A percentile compares a stretch with the other conserved stretches of the same genome.
Conservation (phyloP, 2,329 filamentous ascomycete species). For the Pyrenophora tritici-repentis region DNA sequence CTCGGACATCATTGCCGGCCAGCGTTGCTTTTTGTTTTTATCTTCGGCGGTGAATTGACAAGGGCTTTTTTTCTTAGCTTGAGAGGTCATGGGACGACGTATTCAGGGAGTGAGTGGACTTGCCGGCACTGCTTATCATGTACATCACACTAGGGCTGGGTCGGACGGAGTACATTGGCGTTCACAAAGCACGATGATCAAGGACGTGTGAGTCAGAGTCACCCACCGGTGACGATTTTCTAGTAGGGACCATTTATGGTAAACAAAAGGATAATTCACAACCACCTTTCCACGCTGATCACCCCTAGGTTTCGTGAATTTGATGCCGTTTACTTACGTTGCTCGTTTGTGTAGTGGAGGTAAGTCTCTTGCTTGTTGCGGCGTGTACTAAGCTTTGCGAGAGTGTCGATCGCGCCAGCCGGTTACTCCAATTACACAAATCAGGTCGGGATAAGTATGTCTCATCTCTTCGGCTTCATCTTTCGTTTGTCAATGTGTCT, state of each 20-base stretch:
- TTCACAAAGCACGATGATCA: slow-evolving; percentile 6
- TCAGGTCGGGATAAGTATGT: slow-evolving; percentile 4
- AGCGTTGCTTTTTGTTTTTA: slow-evolving; percentile 3
- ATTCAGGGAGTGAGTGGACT: slow-evolving; percentile 1
- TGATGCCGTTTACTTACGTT: slow-evolving; percentile 1
- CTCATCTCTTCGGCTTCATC: background rate
- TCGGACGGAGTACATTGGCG: slow-evolving; percentile 16
- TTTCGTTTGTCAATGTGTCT: background rate
- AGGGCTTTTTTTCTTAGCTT: slow-evolving; percentile 2
- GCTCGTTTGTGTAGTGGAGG: slow-evolving; percentile 8
- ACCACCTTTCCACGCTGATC: slow-evolving; percentile 28
- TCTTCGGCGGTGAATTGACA: slow-evolving; percentile 4
- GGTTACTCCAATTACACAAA: background rate
- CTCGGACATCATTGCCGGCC: background rate
- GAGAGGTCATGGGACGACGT: slow-evolving; percentile 5
- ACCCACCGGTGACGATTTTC: slow-evolving; percentile 3
- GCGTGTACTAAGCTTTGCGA: slow-evolving; percentile 14
- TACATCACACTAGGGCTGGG: slow-evolving; percentile 16
- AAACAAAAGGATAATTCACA: slow-evolving; percentile 29
- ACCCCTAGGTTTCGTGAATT: slow-evolving; percentile 24
- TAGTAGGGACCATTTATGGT: slow-evolving; percentile 22
- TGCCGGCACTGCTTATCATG: slow-evolving; percentile 13
- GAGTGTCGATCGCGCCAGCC: background rate
- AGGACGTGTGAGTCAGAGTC: slow-evolving; percentile 1
- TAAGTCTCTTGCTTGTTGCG: slow-evolving; percentile 15